Percentiles rank a stretch among this genome's conserved stretches.
These are phyloP conservation scores for Primulina huaijiensis DNA, from an alignment of 257 asterid genomes.

Conservation along the genomic window DNA sequence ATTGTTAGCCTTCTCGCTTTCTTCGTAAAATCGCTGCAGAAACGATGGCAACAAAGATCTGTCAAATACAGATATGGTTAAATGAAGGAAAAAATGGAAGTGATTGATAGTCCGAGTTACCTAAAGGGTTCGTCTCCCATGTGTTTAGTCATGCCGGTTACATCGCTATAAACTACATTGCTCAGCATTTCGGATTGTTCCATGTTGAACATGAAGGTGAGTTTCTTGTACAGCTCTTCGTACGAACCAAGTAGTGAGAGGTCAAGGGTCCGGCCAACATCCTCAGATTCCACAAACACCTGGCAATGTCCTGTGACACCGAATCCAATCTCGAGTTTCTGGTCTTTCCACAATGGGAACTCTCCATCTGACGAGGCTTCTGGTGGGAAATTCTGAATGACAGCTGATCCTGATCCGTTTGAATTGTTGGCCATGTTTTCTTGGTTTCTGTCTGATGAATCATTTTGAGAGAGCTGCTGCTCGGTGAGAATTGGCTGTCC, in stretches of 20 bases:
- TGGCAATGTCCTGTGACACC: conserved; percentile 49
- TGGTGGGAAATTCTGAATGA: conserved; percentile 43
- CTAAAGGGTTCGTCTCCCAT: conserved; percentile 64
- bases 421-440: conserved; percentile 40
- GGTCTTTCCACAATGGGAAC: conserved; percentile 36
- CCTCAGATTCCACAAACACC: conserved; percentile 63
- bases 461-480: conserved; percentile 53
- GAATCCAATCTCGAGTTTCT: conserved; percentile 31
- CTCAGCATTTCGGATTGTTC: conserved; percentile 49
- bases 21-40: conserved; percentile 58
- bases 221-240: conserved; percentile 47
- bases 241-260: conserved; percentile 42
- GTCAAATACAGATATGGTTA: not conserved
- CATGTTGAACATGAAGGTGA: conserved; percentile 49
- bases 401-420: conserved; percentile 54
- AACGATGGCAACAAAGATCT: not conserved
- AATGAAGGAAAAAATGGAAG: not conserved
- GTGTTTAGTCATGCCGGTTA: conserved; percentile 42
- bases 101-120: conserved; percentile 27
- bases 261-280: conserved; percentile 58
- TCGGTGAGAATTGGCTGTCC: conserved; percentile 69
- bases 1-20: conserved; percentile 58
- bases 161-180: conserved; percentile 51
- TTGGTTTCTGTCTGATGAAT: conserved; percentile 36
- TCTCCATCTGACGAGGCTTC: conserved; percentile 45